A percentile compares a stretch with the other conserved stretches of the same genome.
Conservation (phyloP, 129 eudicot species). For the Lonicera japonica region DNA sequence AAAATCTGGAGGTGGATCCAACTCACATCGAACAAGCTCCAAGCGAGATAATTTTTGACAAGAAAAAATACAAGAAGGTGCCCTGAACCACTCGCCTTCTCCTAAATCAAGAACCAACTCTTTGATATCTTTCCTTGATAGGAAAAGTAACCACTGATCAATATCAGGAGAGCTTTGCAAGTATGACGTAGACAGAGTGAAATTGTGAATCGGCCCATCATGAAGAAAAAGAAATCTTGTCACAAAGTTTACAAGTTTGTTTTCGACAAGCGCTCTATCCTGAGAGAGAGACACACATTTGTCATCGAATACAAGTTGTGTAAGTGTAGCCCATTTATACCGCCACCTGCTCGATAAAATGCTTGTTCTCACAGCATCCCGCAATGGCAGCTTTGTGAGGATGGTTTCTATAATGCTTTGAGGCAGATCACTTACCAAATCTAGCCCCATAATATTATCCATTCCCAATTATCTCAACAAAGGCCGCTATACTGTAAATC, state of each 20-base stretch:
- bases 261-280: conserved; percentile 46
- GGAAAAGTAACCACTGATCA: conserved; percentile 90
- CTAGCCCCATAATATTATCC: conserved; percentile 12
- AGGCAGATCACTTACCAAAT: conserved; percentile 82
- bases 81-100: conserved; percentile 90
- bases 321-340: conserved; percentile 69
- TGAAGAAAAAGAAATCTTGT: conserved; percentile 72
- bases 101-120: conserved; percentile 75
- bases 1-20: conserved; percentile 67
- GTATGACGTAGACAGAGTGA: conserved; percentile 46
- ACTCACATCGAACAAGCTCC: conserved; percentile 90
- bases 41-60: conserved; percentile 52
- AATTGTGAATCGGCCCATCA: conserved; percentile 84
- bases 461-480: neutral
- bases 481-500: conserved; percentile 1
- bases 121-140: conserved; percentile 69
- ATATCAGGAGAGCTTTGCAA: conserved; percentile 74
- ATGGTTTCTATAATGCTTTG: conserved; percentile 77
- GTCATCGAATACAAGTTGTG: conserved; percentile 69
- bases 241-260: conserved; percentile 48
- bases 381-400: conserved; percentile 61
- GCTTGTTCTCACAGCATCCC: conserved; percentile 84
- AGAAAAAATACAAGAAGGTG: conserved; percentile 63
- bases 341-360: conserved; percentile 75
- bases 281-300: conserved; percentile 35